Evolutionary conservation across 78 protist genomes (phyloP).

Genomic region (Chrysochromulina tobinii): DNA sequence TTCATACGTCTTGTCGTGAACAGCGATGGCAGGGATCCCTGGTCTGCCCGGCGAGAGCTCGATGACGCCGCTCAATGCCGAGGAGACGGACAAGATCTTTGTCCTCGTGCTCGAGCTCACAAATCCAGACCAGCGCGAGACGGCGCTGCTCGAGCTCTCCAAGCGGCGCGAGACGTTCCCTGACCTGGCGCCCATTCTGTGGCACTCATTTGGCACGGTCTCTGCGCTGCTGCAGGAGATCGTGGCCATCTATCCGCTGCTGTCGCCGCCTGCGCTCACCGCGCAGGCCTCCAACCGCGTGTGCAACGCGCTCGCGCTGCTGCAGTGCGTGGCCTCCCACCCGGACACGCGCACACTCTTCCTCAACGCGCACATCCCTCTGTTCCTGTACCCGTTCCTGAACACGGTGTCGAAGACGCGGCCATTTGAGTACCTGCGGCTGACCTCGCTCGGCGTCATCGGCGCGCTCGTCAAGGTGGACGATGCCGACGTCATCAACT

Average conservation of each 20-base stretch:
- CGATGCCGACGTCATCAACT: conserved; percentile 89
- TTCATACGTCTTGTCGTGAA: no score
- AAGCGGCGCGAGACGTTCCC: conserved; percentile 90
- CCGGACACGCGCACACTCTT: conserved; percentile 95
- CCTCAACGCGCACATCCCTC: conserved; percentile 96
- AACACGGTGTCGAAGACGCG: conserved; percentile 87
- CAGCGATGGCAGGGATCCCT: no score
- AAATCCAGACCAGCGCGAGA: conserved; percentile 72
- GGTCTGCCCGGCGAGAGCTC: no score
- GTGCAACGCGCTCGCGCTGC: conserved; percentile 97
- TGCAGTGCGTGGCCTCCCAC: conserved; percentile 98
- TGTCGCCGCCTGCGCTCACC: conserved; percentile 92
- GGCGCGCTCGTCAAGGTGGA: conserved; percentile 98
- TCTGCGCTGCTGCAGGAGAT: conserved; percentile 96
- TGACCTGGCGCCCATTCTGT: conserved; percentile 95
- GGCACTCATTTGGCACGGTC: conserved; percentile 94
- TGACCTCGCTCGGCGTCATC: conserved; percentile 98
- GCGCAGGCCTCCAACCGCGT: conserved; percentile 86
- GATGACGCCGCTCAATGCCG: neutral
- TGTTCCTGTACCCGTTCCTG: conserved; percentile 97
- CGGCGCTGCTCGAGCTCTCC: conserved; percentile 90
- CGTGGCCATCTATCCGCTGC: conserved; percentile 93
- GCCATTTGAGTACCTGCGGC: conserved; percentile 97
- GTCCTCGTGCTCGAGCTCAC: conserved; percentile 35
- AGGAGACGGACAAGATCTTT: neutral